These are phyloP conservation scores for Aspergillus bombycis DNA, from an alignment of 2,329 filamentous ascomycete species.

Conservation along the genomic window DNA sequence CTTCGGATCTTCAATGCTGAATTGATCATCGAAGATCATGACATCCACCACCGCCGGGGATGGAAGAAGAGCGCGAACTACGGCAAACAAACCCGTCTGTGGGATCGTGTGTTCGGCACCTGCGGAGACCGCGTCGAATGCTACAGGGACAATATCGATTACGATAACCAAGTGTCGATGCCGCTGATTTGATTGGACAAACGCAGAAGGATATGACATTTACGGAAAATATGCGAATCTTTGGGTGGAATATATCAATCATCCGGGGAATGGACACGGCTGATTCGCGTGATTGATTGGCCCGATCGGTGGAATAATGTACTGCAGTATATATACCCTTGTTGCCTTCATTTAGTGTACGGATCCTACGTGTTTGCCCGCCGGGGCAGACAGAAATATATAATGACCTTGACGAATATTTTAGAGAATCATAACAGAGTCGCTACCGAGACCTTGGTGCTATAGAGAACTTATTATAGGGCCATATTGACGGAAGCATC, in stretches of 20 bases:
- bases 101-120: constrained; percentile 43
- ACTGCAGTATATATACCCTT: neutral
- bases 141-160: constrained; percentile 35
- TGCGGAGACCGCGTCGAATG: constrained; percentile 43
- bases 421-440: neutral
- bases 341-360: neutral
- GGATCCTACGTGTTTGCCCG: neutral
- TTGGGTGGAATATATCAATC: neutral
- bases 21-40: constrained; percentile 49
- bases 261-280: neutral
- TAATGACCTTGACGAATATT: neutral
- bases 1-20: constrained; percentile 39
- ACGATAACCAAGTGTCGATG: constrained; percentile 26
- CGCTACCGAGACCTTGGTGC: no score
- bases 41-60: constrained; percentile 44
- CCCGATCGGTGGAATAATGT: neutral
- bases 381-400: neutral
- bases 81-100: constrained; percentile 45
- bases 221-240: neutral
- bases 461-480: no score
- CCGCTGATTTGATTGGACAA: constrained; percentile 29
- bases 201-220: neutral
- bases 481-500: neutral
- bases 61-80: constrained; percentile 45
- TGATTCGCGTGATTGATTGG: neutral